These are phyloP conservation scores for Apocynum venetum DNA, from an alignment of 257 asterid genomes.

Conservation along the genomic window DNA sequence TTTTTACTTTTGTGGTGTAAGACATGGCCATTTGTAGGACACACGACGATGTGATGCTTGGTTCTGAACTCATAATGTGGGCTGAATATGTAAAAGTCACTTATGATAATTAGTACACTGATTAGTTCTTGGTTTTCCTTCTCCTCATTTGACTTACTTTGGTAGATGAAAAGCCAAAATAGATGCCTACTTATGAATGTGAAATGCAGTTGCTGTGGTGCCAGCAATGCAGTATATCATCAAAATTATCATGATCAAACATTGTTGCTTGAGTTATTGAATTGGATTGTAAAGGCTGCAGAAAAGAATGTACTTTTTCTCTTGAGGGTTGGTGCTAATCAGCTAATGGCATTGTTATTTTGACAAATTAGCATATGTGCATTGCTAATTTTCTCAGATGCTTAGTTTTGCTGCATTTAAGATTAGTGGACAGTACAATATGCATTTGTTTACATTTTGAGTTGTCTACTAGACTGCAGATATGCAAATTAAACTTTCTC, in stretches of 20 bases:
- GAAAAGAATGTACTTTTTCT: background rate
- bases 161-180: background rate
- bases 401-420: background rate
- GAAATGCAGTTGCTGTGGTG: background rate
- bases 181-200: background rate
- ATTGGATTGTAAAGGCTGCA: background rate
- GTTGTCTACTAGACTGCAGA: background rate
- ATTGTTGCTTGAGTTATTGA: background rate
- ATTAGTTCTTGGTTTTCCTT: background rate
- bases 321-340: background rate
- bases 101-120: background rate
- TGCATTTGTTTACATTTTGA: background rate
- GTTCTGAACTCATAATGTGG: background rate
- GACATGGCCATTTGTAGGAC: background rate
- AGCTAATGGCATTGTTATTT: background rate
- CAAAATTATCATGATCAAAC: background rate
- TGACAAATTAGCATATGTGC: background rate
- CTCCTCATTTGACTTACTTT: background rate
- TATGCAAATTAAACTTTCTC: background rate
- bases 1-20: background rate
- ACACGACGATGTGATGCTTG: background rate
- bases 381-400: background rate
- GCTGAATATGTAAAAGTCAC: background rate
- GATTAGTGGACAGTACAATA: background rate
- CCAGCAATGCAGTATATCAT: background rate